phyloP scores from a whole-genome alignment of 306 rosid genomes.

The Bauhinia variegata region DNA sequence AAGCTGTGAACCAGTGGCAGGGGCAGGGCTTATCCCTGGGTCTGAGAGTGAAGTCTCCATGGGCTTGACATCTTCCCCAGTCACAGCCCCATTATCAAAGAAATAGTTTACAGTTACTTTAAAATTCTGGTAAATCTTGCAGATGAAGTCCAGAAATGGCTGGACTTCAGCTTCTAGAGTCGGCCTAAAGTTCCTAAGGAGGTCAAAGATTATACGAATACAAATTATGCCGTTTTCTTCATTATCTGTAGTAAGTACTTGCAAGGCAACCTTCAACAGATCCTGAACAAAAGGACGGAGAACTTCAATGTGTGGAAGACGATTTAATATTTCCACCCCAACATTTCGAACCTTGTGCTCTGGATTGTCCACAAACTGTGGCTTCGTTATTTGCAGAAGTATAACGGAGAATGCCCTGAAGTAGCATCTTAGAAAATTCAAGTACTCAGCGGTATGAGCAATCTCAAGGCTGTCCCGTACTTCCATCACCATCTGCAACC shows the following conservation, averaged over 20 bases:
- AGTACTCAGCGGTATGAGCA: conserved; percentile 95
- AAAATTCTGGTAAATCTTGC: conserved; percentile 91
- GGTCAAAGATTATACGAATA: conserved; percentile 91
- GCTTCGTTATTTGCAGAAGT: conserved; percentile 77
- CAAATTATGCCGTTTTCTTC: conserved; percentile 92
- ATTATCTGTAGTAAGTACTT: conserved; percentile 87
- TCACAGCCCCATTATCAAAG: conserved; percentile 67
- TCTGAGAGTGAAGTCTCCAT: conserved; percentile 78
- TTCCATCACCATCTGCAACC: conserved; percentile 97
- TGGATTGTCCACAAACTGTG: conserved; percentile 76
- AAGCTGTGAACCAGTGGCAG: conserved; percentile 70
- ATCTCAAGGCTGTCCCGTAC: conserved; percentile 97
- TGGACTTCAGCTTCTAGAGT: conserved; percentile 88
- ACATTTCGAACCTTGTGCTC: conserved; percentile 93
- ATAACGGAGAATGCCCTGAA: conserved; percentile 77
- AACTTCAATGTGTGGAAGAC: conserved; percentile 97
- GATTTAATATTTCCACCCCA: conserved; percentile 91
- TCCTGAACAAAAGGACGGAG: conserved; percentile 98
- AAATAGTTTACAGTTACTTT: conserved; percentile 82
- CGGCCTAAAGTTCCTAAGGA: conserved; percentile 92
- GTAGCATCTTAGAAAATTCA: conserved; percentile 91
- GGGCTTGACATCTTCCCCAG: conserved; percentile 74
- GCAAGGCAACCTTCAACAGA: conserved; percentile 92
- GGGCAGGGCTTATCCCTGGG: conserved; percentile 50
- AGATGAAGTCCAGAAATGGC: conserved; percentile 90